Evolutionary conservation across 108 stramenopile genomes (phyloP), one percentile per base, ranked within the genome.

Genomic region (Nitzschia sp.): DNA sequence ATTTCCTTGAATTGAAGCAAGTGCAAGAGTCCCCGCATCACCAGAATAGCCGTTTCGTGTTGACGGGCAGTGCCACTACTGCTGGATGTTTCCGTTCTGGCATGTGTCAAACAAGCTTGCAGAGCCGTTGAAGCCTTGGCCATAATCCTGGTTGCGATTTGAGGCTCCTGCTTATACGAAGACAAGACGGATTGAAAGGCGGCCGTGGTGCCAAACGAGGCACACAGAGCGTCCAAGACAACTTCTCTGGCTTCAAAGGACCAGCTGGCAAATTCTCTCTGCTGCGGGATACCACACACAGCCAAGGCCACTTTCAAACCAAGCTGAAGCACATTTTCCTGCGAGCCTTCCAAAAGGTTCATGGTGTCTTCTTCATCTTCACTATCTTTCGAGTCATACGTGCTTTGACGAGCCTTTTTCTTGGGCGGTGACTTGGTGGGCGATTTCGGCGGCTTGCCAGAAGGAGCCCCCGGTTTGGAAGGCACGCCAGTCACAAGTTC

Each of bases 191-290:
- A 47, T 42, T 26, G 18, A 56, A 92, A 60, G 5, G 91, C 85
- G 0, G 83, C 76, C 30, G 64, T 26, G 25, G 82, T 85, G 19
- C 65, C 82, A 13, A 87, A 57, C 2, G 83, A 82, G 17, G 56
- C 55, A 24, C 62, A 64, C 17, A 78, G 68, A 6, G 84, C 78
- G 32, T 94, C 89, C 21, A 87, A 15, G 26, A 84, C 59, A 17
- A 75, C 78, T 57, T 94, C 92, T 27, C 81, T 61, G 30, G 86
- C 80, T 32, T 89, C 89, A 8, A 51, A 53, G 6, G 86, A 82
- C 92, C 89, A 91, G 51, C 76, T 88, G 51, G 71, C 59, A 70
- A 88, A 90, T 46, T 90, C 92, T 31, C 63, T 42, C 54, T 85
- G 82, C 0, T 70, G 19, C 11, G 83, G 81, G 21, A 76, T 67